Conservation (phyloP, 345 rosid genomes). For the Melastoma malabathricum region DNA sequence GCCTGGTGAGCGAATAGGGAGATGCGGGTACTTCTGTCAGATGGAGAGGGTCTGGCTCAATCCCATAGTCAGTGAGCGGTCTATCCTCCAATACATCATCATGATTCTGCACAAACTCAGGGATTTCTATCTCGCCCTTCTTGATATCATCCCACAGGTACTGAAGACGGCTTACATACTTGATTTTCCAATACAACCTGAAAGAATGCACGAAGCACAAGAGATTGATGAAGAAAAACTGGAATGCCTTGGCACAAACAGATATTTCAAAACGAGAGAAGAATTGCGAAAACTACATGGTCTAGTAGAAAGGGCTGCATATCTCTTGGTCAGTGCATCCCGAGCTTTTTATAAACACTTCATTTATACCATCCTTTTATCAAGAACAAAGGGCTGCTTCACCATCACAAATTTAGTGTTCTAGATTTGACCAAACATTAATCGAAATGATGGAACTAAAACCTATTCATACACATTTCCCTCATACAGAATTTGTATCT, state of each 20-base stretch:
- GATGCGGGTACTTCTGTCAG: conserved; percentile 43
- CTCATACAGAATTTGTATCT: too few relatives aligned
- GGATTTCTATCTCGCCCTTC: conserved; percentile 78
- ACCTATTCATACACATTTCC: too few relatives aligned
- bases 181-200: conserved; percentile 83
- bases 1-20: conserved; percentile 44
- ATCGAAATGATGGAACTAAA: too few relatives aligned
- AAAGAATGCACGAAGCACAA: conserved; percentile 5
- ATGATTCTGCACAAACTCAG: conserved; percentile 62
- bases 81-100: conserved; percentile 81
- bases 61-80: conserved; percentile 85
- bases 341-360: too few relatives aligned
- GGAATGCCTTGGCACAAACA: neutral
- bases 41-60: conserved; percentile 71
- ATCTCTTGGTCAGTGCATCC: too few relatives aligned
- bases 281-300: too few relatives aligned
- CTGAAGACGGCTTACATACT: conserved; percentile 80
- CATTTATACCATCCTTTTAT: too few relatives aligned
- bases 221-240: neutral
- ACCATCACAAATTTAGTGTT: too few relatives aligned
- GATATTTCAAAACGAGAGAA: too few relatives aligned
- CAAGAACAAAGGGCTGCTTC: too few relatives aligned
- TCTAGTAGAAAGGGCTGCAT: too few relatives aligned
- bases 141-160: conserved; percentile 75
- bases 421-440: too few relatives aligned